These are phyloP conservation scores for Schizopora paradoxa DNA, from an alignment of 1,284 basidiomycete genomes.

Conservation along the genomic window DNA sequence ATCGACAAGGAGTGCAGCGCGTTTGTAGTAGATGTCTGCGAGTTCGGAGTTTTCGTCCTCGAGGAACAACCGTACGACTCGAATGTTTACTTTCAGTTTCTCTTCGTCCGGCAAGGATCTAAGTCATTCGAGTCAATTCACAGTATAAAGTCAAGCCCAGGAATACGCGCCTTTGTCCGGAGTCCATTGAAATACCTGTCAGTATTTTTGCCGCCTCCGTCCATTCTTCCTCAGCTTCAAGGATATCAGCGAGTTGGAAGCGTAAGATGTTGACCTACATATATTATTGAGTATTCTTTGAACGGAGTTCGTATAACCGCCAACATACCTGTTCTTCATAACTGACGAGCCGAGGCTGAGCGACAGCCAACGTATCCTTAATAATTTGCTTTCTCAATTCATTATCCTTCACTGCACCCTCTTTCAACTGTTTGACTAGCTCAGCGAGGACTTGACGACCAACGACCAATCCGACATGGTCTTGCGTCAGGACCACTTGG, in stretches of 20 bases:
- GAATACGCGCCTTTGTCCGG: constrained; percentile 69
- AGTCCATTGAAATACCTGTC: constrained; percentile 87
- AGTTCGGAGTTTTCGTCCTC: constrained; percentile 93
- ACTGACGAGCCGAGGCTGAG: constrained; percentile 76
- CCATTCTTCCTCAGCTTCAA: constrained; percentile 93
- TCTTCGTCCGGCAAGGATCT: constrained; percentile 77
- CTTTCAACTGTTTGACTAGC: constrained; percentile 62
- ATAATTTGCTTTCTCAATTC: constrained; percentile 65
- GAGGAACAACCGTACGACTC: constrained; percentile 90
- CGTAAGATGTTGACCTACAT: constrained; percentile 75
- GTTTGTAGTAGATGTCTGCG: constrained; percentile 95
- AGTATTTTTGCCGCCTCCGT: constrained; percentile 86
- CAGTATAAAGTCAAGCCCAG: not conserved
- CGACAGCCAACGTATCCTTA: constrained; percentile 62
- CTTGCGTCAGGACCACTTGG: constrained; percentile 72
- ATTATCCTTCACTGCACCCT: constrained; percentile 47
- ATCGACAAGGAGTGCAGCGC: constrained; percentile 87
- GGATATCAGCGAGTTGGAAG: constrained; percentile 81
- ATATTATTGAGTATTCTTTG: constrained; percentile 11
- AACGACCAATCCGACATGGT: constrained; percentile 75
- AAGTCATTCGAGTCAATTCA: constrained; percentile 9
- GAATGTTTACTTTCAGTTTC: constrained; percentile 87
- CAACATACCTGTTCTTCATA: constrained; percentile 91
- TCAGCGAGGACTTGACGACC: constrained; percentile 81
- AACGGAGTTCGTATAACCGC: not conserved